These are phyloP conservation scores for Dothideomycetes sp. DNA, from an alignment of 2,329 filamentous ascomycete species.

Conservation along the genomic window DNA sequence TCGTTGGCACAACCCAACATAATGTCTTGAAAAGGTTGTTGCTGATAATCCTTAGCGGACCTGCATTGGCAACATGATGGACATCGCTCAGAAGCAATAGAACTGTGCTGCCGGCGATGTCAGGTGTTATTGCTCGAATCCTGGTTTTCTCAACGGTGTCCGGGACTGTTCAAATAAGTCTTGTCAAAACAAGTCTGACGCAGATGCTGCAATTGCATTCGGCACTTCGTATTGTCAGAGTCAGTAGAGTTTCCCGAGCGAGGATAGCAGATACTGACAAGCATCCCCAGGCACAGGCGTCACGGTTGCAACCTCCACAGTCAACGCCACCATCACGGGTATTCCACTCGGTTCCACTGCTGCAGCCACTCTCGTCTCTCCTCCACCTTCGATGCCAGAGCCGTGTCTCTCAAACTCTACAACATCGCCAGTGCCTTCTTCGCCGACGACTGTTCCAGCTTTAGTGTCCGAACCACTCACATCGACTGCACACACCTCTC, in stretches of 20 bases:
- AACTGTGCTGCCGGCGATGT: constrained; percentile 21
- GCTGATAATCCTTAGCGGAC: constrained; percentile 16
- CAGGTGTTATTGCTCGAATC: constrained; percentile 24
- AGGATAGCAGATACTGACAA: no score
- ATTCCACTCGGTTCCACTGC: neutral
- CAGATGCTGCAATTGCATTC: constrained; percentile 21
- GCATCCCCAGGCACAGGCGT: no score
- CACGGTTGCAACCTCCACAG: constrained; percentile 1
- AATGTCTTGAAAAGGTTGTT: no score
- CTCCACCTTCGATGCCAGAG: no score
- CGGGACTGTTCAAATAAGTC: constrained; percentile 27
- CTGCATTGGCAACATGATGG: constrained; percentile 26
- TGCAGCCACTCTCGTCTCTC: neutral
- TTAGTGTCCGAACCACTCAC: no score
- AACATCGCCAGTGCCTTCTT: no score
- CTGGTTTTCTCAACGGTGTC: constrained; percentile 26
- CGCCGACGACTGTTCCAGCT: no score
- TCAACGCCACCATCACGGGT: neutral
- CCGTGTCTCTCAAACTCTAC: no score
- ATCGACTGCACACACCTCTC: no score
- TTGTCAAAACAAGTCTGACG: constrained; percentile 16
- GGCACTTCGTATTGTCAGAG: constrained; percentile 21
- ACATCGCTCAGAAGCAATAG: constrained; percentile 16
- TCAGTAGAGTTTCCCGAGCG: constrained; percentile 7
- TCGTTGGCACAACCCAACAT: constrained; percentile 1